phyloP scores from a whole-genome alignment of 352 stramenopile species.

The Aphanomyces stellatus region DNA sequence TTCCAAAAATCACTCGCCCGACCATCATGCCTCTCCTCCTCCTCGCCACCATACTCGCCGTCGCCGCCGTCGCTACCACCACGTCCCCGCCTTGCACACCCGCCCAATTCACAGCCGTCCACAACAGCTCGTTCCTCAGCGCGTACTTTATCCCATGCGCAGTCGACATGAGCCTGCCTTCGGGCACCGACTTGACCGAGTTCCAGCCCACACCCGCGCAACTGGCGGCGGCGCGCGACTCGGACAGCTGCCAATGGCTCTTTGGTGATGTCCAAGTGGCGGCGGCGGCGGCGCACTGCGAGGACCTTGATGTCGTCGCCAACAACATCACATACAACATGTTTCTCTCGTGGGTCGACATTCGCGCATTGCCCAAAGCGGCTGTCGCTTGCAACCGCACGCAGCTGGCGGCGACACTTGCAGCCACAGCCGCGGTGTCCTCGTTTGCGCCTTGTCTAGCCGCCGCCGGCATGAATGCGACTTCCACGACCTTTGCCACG shows the following conservation, averaged over 20 bases:
- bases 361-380: background rate
- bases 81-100: background rate
- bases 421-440: background rate
- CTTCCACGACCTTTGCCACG: background rate
- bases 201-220: background rate
- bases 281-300: background rate
- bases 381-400: background rate
- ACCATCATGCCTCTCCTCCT: too few relatives aligned
- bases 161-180: background rate
- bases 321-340: background rate
- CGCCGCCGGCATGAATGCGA: background rate
- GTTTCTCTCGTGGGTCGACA: background rate
- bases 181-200: background rate
- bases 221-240: background rate
- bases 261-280: background rate
- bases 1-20: too few relatives aligned
- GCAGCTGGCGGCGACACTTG: background rate
- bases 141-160: background rate
- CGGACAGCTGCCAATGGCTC: background rate
- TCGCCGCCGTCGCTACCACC: too few relatives aligned
- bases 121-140: background rate
- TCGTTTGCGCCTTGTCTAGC: background rate
- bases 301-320: background rate
- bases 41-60: too few relatives aligned
- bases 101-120: background rate